phyloP scores from a whole-genome alignment of 2,329 filamentous ascomycete species.

The Knufia petricola region DNA sequence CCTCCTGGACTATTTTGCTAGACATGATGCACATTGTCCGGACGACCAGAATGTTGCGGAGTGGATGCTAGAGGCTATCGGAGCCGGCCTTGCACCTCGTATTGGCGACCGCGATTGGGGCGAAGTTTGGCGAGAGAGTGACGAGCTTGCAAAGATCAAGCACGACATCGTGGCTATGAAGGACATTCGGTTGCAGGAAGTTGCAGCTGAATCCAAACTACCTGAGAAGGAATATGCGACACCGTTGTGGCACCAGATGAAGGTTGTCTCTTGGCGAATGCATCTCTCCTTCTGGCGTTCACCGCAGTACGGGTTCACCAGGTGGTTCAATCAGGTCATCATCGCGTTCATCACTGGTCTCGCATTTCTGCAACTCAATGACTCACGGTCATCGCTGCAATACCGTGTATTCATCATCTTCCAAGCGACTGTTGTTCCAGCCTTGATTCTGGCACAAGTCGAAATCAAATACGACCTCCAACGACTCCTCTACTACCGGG shows the following conservation, averaged over 20 bases:
- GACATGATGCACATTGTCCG: slow-evolving; percentile 46
- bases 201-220: slow-evolving; percentile 33
- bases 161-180: slow-evolving; percentile 59
- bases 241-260: slow-evolving; percentile 68
- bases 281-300: slow-evolving; percentile 76
- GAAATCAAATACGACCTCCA: slow-evolving; percentile 76
- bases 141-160: slow-evolving; percentile 59
- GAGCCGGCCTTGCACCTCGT: slow-evolving; percentile 61
- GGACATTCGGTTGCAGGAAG: slow-evolving; percentile 44
- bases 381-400: slow-evolving; percentile 67
- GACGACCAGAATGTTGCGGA: slow-evolving; percentile 45
- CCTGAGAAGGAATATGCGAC: slow-evolving; percentile 72
- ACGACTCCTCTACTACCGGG: slow-evolving; percentile 74
- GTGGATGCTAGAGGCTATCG: slow-evolving; percentile 50
- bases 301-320: slow-evolving; percentile 80
- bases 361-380: slow-evolving; percentile 66
- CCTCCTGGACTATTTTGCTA: slow-evolving; percentile 53
- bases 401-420: slow-evolving; percentile 86
- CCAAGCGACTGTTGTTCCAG: slow-evolving; percentile 72
- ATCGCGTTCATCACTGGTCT: slow-evolving; percentile 72
- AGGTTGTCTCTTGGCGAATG: slow-evolving; percentile 61
- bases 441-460: slow-evolving; percentile 72
- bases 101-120: slow-evolving; percentile 70
- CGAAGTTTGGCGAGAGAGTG: slow-evolving; percentile 65
- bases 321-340: slow-evolving; percentile 72